phyloP scores from a whole-genome alignment of 305 asterid genomes.

The Rubia balearica region DNA sequence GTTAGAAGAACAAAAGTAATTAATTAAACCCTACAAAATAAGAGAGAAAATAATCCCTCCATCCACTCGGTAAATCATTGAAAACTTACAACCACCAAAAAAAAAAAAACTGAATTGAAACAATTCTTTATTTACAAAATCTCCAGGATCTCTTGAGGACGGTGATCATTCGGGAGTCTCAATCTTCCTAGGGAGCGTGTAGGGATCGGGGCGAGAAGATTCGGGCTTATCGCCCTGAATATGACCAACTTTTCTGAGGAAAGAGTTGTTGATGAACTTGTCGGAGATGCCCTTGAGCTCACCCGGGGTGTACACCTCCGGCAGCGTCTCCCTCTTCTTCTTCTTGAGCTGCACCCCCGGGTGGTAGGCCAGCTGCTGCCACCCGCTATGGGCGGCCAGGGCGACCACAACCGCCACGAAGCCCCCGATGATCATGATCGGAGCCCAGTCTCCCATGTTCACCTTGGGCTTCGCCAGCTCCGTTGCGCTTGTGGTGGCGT shows the following conservation, averaged over 20 bases:
- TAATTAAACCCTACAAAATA: too few species aligned
- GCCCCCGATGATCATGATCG: constrained; percentile 14
- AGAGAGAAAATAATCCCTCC: too few species aligned
- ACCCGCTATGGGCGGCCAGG: constrained; percentile 12
- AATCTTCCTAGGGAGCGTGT: constrained; percentile 1
- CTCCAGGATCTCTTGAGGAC: not conserved
- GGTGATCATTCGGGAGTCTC: constrained; percentile 7
- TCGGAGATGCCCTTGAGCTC: not conserved
- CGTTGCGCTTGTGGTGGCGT: not conserved
- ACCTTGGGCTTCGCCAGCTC: not conserved
- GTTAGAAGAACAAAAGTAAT: too few species aligned
- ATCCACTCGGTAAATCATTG: too few species aligned
- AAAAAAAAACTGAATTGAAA: not conserved
- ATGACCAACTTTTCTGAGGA: constrained; percentile 15
- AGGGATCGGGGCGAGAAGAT: constrained; percentile 14
- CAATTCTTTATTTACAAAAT: not conserved
- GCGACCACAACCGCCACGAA: not conserved
- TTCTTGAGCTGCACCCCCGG: constrained; percentile 13
- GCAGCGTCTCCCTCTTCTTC: constrained; percentile 19
- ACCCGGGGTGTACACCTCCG: constrained; percentile 13
- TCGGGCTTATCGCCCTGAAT: constrained; percentile 12
- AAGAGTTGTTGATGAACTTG: constrained; percentile 16
- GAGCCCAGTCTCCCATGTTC: constrained; percentile 1
- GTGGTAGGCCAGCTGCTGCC: constrained; percentile 15
- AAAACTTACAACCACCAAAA: not conserved